These are phyloP conservation scores for Alliaria petiolata DNA, from an alignment of 345 rosid species.

Conservation along the genomic window DNA sequence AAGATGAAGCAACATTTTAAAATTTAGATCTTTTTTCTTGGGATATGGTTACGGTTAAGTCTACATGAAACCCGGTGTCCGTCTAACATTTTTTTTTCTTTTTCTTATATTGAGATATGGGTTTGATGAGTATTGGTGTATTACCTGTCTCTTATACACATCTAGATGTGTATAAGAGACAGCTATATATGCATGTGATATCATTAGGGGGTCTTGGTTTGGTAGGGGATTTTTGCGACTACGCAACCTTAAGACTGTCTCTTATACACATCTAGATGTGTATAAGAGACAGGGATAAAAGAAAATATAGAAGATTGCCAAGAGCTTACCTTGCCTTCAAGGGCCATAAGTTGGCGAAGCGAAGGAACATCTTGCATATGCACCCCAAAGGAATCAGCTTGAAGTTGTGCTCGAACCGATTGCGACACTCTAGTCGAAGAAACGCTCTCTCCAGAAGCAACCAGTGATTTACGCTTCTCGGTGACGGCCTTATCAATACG, in stretches of 20 bases:
- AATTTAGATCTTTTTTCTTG: conserved; percentile 20
- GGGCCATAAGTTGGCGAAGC: conserved; percentile 48
- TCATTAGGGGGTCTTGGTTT: conserved; percentile 8
- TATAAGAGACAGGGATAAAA: neutral
- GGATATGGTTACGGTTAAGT: neutral
- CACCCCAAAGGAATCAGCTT: conserved; percentile 55
- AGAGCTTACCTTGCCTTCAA: conserved; percentile 61
- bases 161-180: too few species aligned
- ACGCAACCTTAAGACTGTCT: conserved; percentile 1
- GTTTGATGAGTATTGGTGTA: conserved; percentile 26
- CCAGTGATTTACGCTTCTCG: conserved; percentile 39
- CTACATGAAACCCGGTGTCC: conserved; percentile 2
- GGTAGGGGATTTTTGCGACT: neutral
- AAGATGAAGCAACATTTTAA: conserved; percentile 29
- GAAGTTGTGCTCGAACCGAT: conserved; percentile 37
- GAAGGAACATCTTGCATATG: conserved; percentile 68
- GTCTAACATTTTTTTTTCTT: neutral
- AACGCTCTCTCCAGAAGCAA: conserved; percentile 40
- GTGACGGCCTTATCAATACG: conserved; percentile 41
- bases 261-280: too few species aligned
- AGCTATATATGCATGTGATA: neutral
- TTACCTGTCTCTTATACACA: too few species aligned
- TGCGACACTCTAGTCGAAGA: conserved; percentile 61
- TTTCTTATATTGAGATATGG: neutral
- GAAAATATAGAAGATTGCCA: neutral